Percentiles rank a stretch among this genome's conserved stretches.
Conservation (phyloP, 2,329 filamentous ascomycete genomes). For the Talaromyces amestolkiae region DNA sequence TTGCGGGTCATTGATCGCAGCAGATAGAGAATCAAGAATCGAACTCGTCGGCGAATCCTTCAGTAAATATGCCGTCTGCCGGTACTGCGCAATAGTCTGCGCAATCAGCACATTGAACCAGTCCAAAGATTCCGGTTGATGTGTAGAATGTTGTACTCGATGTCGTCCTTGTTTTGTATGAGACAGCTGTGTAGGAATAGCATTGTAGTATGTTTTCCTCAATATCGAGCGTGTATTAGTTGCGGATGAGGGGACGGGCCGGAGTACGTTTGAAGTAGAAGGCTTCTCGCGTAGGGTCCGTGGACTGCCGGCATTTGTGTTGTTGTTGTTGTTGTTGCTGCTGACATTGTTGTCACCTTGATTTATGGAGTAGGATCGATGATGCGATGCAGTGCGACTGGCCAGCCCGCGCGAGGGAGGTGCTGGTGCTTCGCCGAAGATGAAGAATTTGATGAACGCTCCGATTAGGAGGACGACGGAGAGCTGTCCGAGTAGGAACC, state of each 20-base stretch:
- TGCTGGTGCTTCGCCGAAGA: conserved; percentile 90
- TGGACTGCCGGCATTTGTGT: neutral
- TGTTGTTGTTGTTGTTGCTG: conserved; percentile 26
- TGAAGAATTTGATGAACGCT: conserved; percentile 99
- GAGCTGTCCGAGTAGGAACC: conserved; percentile 87
- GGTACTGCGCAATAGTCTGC: conserved; percentile 92
- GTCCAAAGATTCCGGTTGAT: conserved; percentile 93
- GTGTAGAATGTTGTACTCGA: conserved; percentile 60
- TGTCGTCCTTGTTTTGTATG: conserved; percentile 42
- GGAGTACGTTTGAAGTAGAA: conserved; percentile 66
- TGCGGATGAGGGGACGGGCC: conserved; percentile 71
- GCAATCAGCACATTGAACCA: conserved; percentile 99
- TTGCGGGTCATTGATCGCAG: conserved; percentile 78
- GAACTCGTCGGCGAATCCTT: conserved; percentile 56
- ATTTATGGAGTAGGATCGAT: conserved; percentile 66
- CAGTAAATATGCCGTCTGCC: conserved; percentile 86
- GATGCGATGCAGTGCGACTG: conserved; percentile 74
- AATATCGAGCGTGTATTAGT: conserved; percentile 80
- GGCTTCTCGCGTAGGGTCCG: conserved; percentile 44
- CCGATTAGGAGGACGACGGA: conserved; percentile 88
- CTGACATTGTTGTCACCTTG: conserved; percentile 35
- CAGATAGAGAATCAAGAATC: conserved; percentile 79
- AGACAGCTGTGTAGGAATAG: conserved; percentile 41
- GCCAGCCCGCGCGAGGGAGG: conserved; percentile 75
- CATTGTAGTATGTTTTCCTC: conserved; percentile 94